These are phyloP conservation scores for Candida tibetensis DNA, from an alignment of 805 yeast genomes.

Conservation along the genomic window DNA sequence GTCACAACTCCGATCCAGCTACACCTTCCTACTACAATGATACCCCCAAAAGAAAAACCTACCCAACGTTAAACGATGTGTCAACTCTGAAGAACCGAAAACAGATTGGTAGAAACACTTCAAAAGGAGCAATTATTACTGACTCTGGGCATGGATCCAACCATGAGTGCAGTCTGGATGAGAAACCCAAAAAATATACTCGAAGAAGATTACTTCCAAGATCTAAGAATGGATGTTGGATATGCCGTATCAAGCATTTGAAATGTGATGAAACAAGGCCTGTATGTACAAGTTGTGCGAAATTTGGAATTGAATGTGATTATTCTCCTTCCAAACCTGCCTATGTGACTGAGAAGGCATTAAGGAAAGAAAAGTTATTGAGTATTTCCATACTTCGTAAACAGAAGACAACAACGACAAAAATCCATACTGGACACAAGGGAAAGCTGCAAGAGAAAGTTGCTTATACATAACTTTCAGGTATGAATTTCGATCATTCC, in stretches of 20 bases:
- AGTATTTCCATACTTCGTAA: conserved; percentile 30
- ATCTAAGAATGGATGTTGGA: conserved; percentile 46
- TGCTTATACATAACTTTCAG: neutral
- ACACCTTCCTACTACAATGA: conserved; percentile 13
- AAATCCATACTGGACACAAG: neutral
- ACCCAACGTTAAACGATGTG: conserved; percentile 11
- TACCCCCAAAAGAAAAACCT: conserved; percentile 17
- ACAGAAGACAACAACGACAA: conserved; percentile 11
- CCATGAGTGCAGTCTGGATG: neutral
- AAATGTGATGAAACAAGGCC: conserved; percentile 44
- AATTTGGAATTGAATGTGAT: conserved; percentile 43
- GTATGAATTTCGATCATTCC: neutral
- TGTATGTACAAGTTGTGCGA: conserved; percentile 33
- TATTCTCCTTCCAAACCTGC: conserved; percentile 37
- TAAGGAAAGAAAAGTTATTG: conserved; percentile 33
- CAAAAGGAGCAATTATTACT: conserved; percentile 4
- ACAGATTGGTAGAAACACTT: conserved; percentile 2
- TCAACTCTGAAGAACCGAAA: conserved; percentile 9
- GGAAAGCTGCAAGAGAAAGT: neutral
- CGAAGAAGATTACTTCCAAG: conserved; percentile 40
- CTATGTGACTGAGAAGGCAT: conserved; percentile 34
- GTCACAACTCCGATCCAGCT: conserved; percentile 23
- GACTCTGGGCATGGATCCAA: neutral
- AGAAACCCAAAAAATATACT: conserved; percentile 33
- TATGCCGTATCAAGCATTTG: conserved; percentile 44